Evolutionary conservation across 1,139 yeast species (phyloP).

Genomic region (Fermentozyma sake): DNA sequence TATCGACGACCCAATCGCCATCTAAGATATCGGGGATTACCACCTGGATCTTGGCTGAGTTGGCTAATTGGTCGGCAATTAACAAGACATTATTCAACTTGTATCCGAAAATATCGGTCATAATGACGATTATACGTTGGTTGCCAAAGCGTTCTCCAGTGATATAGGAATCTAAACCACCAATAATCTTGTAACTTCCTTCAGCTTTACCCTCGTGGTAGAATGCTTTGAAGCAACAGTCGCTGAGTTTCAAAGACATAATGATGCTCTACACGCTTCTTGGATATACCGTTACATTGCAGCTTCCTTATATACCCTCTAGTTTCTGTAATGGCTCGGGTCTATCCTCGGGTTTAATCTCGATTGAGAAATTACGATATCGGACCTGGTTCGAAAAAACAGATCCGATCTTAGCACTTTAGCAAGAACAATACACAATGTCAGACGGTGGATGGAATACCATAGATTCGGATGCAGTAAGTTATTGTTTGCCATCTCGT

Average conservation of each 20-base stretch:
- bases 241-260: conserved; percentile 53
- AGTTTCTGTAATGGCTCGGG: too few relatives aligned
- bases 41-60: conserved; percentile 10
- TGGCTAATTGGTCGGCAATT: conserved; percentile 16
- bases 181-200: conserved; percentile 12
- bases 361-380: too few relatives aligned
- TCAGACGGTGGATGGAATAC: conserved; percentile 54
- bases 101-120: conserved; percentile 18
- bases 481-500: conserved; percentile 15
- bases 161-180: conserved; percentile 16
- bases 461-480: conserved; percentile 64
- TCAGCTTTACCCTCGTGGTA: conserved; percentile 16
- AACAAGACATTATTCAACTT: conserved; percentile 17
- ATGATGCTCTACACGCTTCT: conserved; percentile 17
- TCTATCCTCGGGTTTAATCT: too few relatives aligned
- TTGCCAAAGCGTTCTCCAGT: conserved; percentile 12
- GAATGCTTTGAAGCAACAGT: conserved; percentile 13
- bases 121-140: conserved; percentile 13
- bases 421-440: conserved; percentile 5
- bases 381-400: too few relatives aligned
- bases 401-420: too few relatives aligned
- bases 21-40: conserved; percentile 18
- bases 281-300: not conserved
- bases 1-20: conserved; percentile 12
- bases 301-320: not conserved